Evolutionary conservation across 306 rosid genomes (phyloP), one percentile per base, ranked within the genome.

Genomic region (Leucaena leucocephala): DNA sequence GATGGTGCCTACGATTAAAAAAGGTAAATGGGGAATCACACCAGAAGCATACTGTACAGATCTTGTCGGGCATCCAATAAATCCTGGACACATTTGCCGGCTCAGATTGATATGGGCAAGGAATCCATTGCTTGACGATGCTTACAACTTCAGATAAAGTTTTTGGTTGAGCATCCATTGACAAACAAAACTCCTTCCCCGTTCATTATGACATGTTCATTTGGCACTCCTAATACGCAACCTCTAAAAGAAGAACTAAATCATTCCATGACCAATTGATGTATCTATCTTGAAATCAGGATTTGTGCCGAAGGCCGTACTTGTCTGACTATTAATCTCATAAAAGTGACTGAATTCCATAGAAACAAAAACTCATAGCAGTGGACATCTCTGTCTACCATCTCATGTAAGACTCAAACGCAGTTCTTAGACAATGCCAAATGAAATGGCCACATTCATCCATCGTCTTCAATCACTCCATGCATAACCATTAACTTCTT

Each of bases 61-160:
- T 90, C 21, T 78, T 82, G 82, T 87, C 88, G 17, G 92, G 89
- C 89, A 90, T 88, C 95, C 91, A 88, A 77, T 86, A 87, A 82
- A 79, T 89, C 75, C 87, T 83, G 0, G 92, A 80, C 69, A 86
- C 87, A 71, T 87, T 87, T 68, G 82, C 68, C 12, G 88, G 86
- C 66, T 84, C 87, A 6, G 91, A 68, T 43, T 44, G 54, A 13
- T 89, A 19, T 44, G 54, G 16, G 55, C 73, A 43, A 34, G 38
- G 16, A 44, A 68, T 68, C 73, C 36, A 68, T 21, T 55, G 44
- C 55, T 68, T 68, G 19, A 68, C 33, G 36, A 68, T 68, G 55
- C n/a, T 68, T 21, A 68, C 54, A 68, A 44, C 55, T 11, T 68
- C 55, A 68, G 55, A 68, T 55, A 68, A 68, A 43, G 73, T 12